Base-by-base conservation (phyloP, 495 filamentous ascomycete species). In the Penicillium atrosanguineum region DNA sequence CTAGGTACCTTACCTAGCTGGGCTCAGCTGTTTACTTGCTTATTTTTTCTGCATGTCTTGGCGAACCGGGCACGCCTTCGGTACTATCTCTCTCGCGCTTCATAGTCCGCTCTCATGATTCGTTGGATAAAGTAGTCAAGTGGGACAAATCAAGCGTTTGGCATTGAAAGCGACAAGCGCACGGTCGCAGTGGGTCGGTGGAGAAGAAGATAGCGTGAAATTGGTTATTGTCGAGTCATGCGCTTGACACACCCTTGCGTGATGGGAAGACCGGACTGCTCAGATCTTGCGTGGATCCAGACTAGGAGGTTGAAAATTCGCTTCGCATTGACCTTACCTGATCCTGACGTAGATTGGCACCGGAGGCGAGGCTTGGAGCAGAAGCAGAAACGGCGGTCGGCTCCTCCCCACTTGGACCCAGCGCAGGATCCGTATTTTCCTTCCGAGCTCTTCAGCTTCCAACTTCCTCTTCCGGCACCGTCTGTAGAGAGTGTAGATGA, bases 401-500 rank as follows among this genome's bases (percentile, higher is more conserved):
- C 16, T 12, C 18, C 25, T 44, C 48, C 19, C 48, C 48, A 49
- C 47, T 41, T 49, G 25, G 34, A 28, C 25, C 46, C 40, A 50
- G 18, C 53, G 45, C 41, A n/a, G n/a, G 28, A 16, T 16, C 45
- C 36, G 47, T 51, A 39, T 49, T 46, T 53, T 41, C 16, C 20
- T 23, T 19, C 29, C 26, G 9, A n/a, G 39, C n/a, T 49, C 23
- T 48, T 12, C 26, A 20, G 34, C 46, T 47, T 45, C 43, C 47
- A 46, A 37, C 52, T 52, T 41, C 36, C n/a, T 41, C 21, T 38
- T 48, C 26, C 34, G 44, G 16, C 36, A 16, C 36, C 15, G 26
- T 9, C n/a, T 34, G 25, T 25, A 20, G 25, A 16, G 39, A n/a
- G 18, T 29, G 41, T 56, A 47, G 51, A 57, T 41, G 29, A 60